phyloP scores from a whole-genome alignment of 768 basidiomycete genomes.

The Kwoniella dendrophila region DNA sequence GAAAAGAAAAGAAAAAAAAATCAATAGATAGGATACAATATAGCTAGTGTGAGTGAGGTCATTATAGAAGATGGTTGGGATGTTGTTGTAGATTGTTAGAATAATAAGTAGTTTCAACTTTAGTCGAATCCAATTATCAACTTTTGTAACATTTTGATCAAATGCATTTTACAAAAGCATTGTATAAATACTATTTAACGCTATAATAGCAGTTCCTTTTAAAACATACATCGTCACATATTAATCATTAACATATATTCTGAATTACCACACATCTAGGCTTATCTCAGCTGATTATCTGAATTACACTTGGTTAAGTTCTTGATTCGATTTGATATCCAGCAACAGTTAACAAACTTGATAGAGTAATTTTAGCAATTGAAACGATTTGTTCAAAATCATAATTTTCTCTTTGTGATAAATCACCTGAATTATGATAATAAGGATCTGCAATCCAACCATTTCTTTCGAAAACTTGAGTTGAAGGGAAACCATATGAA shows the following conservation, averaged over 20 bases:
- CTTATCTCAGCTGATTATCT: too few relatives aligned
- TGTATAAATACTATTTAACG: not conserved
- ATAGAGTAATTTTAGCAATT: constrained; percentile 87
- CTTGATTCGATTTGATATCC: constrained; percentile 53
- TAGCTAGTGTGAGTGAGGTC: too few relatives aligned
- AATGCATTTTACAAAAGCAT: constrained; percentile 17
- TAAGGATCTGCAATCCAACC: constrained; percentile 70
- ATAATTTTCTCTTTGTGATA: constrained; percentile 76
- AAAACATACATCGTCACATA: not conserved
- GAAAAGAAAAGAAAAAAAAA: not conserved
- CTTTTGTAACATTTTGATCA: constrained; percentile 12
- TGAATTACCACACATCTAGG: too few relatives aligned
- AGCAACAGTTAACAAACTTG: constrained; percentile 71
- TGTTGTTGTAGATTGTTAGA: constrained; percentile 11
- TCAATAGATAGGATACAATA: too few relatives aligned
- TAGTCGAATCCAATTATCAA: not conserved
- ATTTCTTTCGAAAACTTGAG: constrained; percentile 83
- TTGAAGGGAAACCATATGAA: constrained; percentile 78
- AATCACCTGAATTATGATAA: constrained; percentile 64
- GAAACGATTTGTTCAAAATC: constrained; percentile 78
- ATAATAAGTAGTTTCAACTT: not conserved
- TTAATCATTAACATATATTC: too few relatives aligned
- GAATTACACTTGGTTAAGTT: not conserved
- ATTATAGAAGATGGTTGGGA: not conserved
- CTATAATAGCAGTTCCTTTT: not conserved